phyloP scores from a whole-genome alignment of 139 green algal species.

The Volvox africanus region DNA sequence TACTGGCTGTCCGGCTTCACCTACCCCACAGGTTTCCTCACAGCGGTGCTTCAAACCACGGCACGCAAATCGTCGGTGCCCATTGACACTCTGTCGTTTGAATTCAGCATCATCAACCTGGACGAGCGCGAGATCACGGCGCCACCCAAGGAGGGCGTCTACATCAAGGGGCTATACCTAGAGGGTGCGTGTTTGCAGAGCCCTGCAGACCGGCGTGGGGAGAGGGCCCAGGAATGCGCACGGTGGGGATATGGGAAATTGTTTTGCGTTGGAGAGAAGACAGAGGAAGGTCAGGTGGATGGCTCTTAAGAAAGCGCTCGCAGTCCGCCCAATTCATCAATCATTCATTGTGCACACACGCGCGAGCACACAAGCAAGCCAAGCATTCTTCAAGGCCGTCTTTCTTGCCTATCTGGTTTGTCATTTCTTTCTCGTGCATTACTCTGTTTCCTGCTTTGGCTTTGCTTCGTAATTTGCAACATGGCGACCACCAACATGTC shows the following conservation, averaged over 20 bases:
- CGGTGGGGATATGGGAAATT: slow-evolving; percentile 32
- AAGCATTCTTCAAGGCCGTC: too few relatives aligned
- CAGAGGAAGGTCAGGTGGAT: not conserved
- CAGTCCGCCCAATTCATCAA: too few relatives aligned
- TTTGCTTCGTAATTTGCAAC: too few relatives aligned
- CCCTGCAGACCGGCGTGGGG: too few relatives aligned
- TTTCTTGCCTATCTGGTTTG: too few relatives aligned
- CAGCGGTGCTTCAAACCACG: slow-evolving; percentile 84
- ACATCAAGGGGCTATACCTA: slow-evolving; percentile 87
- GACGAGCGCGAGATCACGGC: slow-evolving; percentile 79
- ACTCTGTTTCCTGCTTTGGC: too few relatives aligned
- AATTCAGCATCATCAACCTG: slow-evolving; percentile 84
- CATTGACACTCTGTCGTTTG: slow-evolving; percentile 90
- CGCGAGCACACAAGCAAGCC: too few relatives aligned
- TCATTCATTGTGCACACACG: too few relatives aligned
- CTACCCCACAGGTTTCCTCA: slow-evolving; percentile 89
- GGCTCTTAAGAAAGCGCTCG: not conserved
- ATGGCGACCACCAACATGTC: too few relatives aligned
- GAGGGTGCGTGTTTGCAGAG: slow-evolving; percentile 63
- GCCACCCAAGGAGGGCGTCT: slow-evolving; percentile 88
- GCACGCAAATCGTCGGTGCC: slow-evolving; percentile 80
- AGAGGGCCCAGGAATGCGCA: too few relatives aligned
- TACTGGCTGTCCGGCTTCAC: slow-evolving; percentile 93
- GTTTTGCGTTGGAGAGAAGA: not conserved
- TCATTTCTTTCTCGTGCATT: too few relatives aligned